Conservation (phyloP, 1,284 basidiomycete species). For the Ganoderma multipileum region DNA sequence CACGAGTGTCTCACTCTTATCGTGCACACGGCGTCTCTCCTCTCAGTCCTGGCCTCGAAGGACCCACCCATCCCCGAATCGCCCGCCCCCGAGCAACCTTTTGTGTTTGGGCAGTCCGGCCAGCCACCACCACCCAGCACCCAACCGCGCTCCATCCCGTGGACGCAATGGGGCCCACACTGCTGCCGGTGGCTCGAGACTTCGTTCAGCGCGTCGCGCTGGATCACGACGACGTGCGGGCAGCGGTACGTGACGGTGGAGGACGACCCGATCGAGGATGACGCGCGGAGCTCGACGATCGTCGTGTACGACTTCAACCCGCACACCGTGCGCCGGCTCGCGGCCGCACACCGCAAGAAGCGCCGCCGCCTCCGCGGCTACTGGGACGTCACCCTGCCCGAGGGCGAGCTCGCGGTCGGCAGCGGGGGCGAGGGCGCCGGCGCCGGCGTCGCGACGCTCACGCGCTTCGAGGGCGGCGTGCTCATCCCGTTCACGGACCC, state of each 20-base stretch:
- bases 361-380: constrained; percentile 20
- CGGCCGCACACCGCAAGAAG: constrained; percentile 22
- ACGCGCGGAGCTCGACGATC: constrained; percentile 26
- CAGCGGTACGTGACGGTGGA: constrained; percentile 34
- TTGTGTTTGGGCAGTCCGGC: not conserved
- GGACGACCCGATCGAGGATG: constrained; percentile 26
- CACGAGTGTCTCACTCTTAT: constrained; percentile 34
- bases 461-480: constrained; percentile 9
- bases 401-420: constrained; percentile 14
- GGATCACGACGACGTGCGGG: constrained; percentile 38
- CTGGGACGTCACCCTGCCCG: constrained; percentile 15
- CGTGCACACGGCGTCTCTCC: constrained; percentile 32
- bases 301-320: constrained; percentile 36
- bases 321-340: constrained; percentile 28
- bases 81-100: not conserved
- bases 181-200: constrained; percentile 32
- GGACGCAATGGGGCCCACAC: constrained; percentile 32
- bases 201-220: constrained; percentile 30
- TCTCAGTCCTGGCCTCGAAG: constrained; percentile 18
- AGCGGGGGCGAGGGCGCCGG: not conserved
- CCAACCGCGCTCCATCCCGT: constrained; percentile 21
- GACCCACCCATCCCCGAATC: not conserved
- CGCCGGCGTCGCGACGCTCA: not conserved
- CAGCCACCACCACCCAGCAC: not conserved
- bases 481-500: constrained; percentile 31